Base-by-base conservation (phyloP, 179 eudicot species). In the Silene noctiflora region DNA sequence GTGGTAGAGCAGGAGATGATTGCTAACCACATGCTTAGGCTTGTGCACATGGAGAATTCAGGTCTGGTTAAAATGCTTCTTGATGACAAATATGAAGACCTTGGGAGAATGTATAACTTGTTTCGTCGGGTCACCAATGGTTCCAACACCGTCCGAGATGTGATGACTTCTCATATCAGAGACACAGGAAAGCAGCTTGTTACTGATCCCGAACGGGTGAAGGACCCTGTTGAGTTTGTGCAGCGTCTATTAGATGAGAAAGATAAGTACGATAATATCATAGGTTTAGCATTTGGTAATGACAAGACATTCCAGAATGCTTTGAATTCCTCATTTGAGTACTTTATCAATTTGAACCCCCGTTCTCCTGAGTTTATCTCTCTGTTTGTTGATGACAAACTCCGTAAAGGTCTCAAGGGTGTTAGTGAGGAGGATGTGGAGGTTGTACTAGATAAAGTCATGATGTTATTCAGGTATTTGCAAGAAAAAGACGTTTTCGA, bases 401-500 rank as follows among this genome's bases (percentile, higher is more conserved):
- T 93, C 56, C 84, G 98, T 55, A 93, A 93, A 87, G 97, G 97
- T 76, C 88, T 94, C 55, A 91, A 90, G 81, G 97, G 91, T 67
- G 92, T 88, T 31, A 91, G 86, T 39, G 98, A 94, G 83, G 98
- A 91, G 80, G 98, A 94, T 76, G 88, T 88, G 64, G 98, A 94
- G 84, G 67, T 73, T 66, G 84, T 92, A 48, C 88, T 94, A 16
- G 97, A 94, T 84, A 94, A 94, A 82, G 98, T 91, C 66, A 94
- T 94, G 97, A 90, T 90, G 87, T 84, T 94, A 70, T 94, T 94
- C 84, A 89, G 96, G 25, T 94, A 88, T 76, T 80, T 94, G 76
- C 97, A 94, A 80, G 98, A 94, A 86, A 94, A 94, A 79, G 98
- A 94, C 53, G 97, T 94, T 69, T 94, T 94, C 69, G 97, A 94